Evolutionary conservation across 176 grass and related monocot species (phyloP).

Genomic region (Cymbopogon citratus): DNA sequence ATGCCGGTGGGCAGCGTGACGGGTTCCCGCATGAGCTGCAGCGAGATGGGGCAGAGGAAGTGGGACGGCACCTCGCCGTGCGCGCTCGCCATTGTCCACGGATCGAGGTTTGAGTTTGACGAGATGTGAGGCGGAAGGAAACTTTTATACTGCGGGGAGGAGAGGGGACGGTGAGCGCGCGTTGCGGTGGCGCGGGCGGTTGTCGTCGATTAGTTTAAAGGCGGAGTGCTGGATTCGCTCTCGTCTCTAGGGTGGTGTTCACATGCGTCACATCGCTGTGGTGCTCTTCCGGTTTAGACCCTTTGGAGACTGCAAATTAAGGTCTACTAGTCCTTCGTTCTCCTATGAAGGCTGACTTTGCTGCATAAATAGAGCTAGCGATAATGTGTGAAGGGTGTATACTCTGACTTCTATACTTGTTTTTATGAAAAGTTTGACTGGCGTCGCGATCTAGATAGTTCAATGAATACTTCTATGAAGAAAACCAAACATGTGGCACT

Average conservation of each 20-base stretch:
- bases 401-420: not conserved
- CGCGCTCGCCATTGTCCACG: conserved; percentile 18
- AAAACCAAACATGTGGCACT: not conserved
- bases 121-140: not conserved
- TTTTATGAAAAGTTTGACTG: not conserved
- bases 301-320: not conserved
- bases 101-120: conserved; percentile 6
- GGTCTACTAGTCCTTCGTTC: not conserved
- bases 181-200: conserved; percentile 6
- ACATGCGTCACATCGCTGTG: conserved; percentile 21
- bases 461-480: not conserved
- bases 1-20: conserved; percentile 84
- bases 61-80: conserved; percentile 63
- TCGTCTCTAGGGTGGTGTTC: conserved; percentile 16
- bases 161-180: not conserved
- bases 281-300: not conserved
- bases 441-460: not conserved
- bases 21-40: conserved; percentile 88
- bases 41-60: conserved; percentile 93
- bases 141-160: conserved; percentile 15
- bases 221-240: not conserved
- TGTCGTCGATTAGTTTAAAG: conserved; percentile 32
- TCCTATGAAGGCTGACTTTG: not conserved
- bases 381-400: not conserved
- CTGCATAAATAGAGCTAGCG: not conserved